Conservation (phyloP, 805 yeast species). For the Yarrowia phangngaensis region DNA sequence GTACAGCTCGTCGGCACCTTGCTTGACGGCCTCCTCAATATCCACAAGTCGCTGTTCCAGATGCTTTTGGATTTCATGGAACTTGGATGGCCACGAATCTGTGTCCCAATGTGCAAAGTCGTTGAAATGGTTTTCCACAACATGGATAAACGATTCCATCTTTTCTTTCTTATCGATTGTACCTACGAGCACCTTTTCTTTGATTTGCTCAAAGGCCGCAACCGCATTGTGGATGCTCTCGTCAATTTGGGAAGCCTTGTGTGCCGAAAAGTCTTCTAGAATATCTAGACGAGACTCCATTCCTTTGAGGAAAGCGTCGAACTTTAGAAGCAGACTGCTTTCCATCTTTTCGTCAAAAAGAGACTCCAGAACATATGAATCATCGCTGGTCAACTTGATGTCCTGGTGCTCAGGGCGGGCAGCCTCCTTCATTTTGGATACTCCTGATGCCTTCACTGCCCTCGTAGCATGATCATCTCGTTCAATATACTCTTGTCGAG, state of each 20-base stretch:
- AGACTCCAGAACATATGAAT: neutral
- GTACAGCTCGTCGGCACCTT: slow-evolving; percentile 25
- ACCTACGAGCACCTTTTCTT: slow-evolving; percentile 33
- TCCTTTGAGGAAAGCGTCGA: slow-evolving; percentile 17
- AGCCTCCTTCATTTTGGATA: neutral
- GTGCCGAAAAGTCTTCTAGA: slow-evolving; percentile 38
- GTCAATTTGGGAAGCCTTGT: slow-evolving; percentile 37
- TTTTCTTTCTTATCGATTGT: slow-evolving; percentile 37
- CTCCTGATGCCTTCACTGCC: slow-evolving; percentile 10
- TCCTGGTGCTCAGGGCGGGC: slow-evolving; percentile 14
- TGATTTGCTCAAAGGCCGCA: slow-evolving; percentile 35
- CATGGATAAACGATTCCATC: slow-evolving; percentile 38
- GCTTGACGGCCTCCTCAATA: slow-evolving; percentile 35
- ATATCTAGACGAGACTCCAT: slow-evolving; percentile 35
- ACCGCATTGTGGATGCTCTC: slow-evolving; percentile 35
- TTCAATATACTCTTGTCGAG: slow-evolving; percentile 8
- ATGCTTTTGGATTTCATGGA: slow-evolving; percentile 34
- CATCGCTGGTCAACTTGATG: slow-evolving; percentile 5
- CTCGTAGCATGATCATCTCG: slow-evolving; percentile 5
- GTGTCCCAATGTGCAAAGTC: slow-evolving; percentile 27
- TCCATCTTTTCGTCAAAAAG: slow-evolving; percentile 16
- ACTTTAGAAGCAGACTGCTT: slow-evolving; percentile 6
- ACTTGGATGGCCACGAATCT: slow-evolving; percentile 33
- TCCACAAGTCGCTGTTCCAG: slow-evolving; percentile 38
- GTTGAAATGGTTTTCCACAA: slow-evolving; percentile 35